These are phyloP conservation scores for Yamadazyma kanchanaburiensis DNA, from an alignment of 1,139 yeast genomes.

Conservation along the genomic window DNA sequence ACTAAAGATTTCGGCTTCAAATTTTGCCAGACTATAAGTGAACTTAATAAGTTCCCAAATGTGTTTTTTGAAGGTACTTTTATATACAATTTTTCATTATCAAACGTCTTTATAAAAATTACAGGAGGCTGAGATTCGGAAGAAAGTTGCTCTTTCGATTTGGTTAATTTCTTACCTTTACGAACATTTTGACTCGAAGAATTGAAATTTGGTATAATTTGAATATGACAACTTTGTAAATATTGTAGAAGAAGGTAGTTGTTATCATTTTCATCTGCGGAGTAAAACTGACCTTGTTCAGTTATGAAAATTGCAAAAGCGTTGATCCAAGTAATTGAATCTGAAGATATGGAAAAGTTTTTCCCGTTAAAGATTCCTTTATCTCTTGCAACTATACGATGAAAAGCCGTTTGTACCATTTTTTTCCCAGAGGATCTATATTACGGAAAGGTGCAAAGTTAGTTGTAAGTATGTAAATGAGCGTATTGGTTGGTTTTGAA, in stretches of 20 bases:
- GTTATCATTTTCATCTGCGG: conserved; percentile 32
- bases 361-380: conserved; percentile 37
- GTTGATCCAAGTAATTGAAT: conserved; percentile 37
- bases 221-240: conserved; percentile 42
- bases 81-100: conserved; percentile 46
- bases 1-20: conserved; percentile 55
- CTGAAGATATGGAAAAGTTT: conserved; percentile 36
- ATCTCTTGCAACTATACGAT: conserved; percentile 28
- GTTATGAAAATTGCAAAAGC: conserved; percentile 31
- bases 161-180: conserved; percentile 5
- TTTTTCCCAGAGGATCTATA: conserved; percentile 1
- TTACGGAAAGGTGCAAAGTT: neutral
- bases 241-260: conserved; percentile 33
- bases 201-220: conserved; percentile 28
- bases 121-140: conserved; percentile 29
- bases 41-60: conserved; percentile 48
- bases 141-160: conserved; percentile 1
- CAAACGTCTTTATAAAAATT: conserved; percentile 44
- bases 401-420: conserved; percentile 14
- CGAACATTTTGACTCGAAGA: conserved; percentile 4
- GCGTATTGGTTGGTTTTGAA: neutral
- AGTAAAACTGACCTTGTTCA: conserved; percentile 34
- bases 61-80: conserved; percentile 39
- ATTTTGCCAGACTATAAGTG: conserved; percentile 63
- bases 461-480: neutral